Conservation (phyloP, 202 grass and related monocot genomes). For the Schoenoplectus triqueter region DNA sequence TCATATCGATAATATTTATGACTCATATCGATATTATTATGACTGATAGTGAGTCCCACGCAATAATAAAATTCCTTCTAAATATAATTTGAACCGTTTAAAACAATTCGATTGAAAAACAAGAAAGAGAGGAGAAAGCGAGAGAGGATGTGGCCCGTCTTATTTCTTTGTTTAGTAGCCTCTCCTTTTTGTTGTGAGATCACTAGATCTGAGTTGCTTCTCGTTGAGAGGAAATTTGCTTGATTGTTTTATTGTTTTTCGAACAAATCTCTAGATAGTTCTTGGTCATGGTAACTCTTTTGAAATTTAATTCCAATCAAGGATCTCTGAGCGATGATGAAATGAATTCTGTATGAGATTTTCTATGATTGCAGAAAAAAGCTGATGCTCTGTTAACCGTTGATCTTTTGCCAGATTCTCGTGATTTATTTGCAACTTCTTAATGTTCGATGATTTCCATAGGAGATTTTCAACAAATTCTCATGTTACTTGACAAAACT, state of each 20-base stretch:
- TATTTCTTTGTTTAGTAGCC: background rate
- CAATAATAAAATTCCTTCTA: no score
- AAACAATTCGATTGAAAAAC: no score
- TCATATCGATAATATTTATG: background rate
- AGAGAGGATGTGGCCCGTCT: no score
- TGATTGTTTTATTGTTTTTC: background rate
- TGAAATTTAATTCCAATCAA: background rate
- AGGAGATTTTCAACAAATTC: background rate
- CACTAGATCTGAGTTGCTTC: background rate
- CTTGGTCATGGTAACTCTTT: background rate
- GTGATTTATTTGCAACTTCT: background rate
- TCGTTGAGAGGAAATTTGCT: background rate
- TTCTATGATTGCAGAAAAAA: constrained; percentile 24
- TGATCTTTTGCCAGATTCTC: background rate
- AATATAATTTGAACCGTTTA: no score
- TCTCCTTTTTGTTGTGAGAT: background rate
- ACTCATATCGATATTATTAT: background rate
- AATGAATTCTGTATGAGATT: constrained; percentile 40
- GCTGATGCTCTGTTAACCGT: constrained; percentile 18
- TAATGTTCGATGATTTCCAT: background rate
- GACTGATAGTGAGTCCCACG: no score
- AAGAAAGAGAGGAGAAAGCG: background rate
- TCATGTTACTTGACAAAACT: background rate
- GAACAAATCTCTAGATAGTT: background rate
- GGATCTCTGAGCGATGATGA: constrained; percentile 29